Conservation (phyloP, 495 filamentous ascomycete genomes). For the Emericellopsis terricola region DNA sequence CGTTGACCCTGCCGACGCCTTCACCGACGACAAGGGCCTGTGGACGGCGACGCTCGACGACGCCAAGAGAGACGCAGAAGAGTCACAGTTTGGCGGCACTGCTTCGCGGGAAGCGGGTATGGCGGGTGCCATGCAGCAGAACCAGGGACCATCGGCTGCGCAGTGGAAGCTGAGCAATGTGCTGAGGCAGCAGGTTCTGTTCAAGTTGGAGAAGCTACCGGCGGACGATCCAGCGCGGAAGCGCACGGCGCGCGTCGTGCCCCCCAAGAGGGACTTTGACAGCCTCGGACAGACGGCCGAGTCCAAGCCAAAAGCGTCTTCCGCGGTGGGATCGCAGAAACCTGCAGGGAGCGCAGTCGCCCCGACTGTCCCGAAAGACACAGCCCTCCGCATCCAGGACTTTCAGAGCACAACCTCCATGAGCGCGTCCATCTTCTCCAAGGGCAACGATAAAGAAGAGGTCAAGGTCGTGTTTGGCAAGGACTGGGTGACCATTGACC, state of each 20-base stretch:
- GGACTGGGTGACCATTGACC: constrained; percentile 21
- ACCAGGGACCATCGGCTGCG: neutral
- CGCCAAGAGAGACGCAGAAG: constrained; percentile 10
- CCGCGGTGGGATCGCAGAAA: neutral
- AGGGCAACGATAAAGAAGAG: constrained; percentile 49
- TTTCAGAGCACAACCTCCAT: constrained; percentile 53
- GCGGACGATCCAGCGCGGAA: constrained; percentile 38
- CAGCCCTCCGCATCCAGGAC: constrained; percentile 57
- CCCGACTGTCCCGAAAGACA: constrained; percentile 33
- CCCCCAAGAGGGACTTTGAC: constrained; percentile 21
- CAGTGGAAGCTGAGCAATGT: constrained; percentile 19
- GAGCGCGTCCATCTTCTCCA: constrained; percentile 52
- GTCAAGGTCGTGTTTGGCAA: constrained; percentile 37
- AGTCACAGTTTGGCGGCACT: neutral
- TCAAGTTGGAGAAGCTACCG: constrained; percentile 41
- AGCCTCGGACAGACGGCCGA: constrained; percentile 13
- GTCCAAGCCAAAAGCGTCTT: neutral
- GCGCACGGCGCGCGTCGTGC: constrained; percentile 45
- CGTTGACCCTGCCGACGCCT: constrained; percentile 19
- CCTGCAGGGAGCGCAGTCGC: constrained; percentile 4
- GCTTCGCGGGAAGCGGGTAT: neutral
- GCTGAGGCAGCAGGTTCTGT: constrained; percentile 22
- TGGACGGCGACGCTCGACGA: constrained; percentile 16
- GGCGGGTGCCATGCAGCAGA: neutral
- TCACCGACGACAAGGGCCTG: constrained; percentile 19